Conservation (phyloP, 2,329 filamentous ascomycete species). For the Trichoderma breve region DNA sequence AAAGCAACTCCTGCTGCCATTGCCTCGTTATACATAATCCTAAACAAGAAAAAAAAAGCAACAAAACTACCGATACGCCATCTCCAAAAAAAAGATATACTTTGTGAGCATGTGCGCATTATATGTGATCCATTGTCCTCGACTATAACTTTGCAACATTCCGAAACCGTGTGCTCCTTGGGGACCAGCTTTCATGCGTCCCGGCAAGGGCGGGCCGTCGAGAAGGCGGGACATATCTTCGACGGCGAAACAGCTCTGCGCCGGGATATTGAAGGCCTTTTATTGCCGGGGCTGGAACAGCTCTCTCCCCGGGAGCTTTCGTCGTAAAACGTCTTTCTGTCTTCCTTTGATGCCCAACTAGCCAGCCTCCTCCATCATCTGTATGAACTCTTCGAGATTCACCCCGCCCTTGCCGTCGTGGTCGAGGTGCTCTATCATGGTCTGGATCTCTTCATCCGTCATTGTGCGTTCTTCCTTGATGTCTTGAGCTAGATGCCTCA, state of each 20-base stretch:
- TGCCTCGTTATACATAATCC: conserved; percentile 14
- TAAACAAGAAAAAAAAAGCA: conserved; percentile 1
- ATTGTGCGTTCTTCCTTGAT: conserved; percentile 76
- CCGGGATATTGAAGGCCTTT: neutral
- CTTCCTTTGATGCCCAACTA: neutral
- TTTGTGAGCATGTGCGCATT: conserved; percentile 7
- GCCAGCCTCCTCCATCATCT: conserved; percentile 52
- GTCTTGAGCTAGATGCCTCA: conserved; percentile 83
- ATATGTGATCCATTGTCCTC: conserved; percentile 11
- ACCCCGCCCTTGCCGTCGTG: conserved; percentile 85
- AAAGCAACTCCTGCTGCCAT: conserved; percentile 6
- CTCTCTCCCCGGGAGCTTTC: neutral
- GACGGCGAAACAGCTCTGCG: neutral
- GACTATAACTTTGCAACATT: neutral
- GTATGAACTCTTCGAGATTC: conserved; percentile 66
- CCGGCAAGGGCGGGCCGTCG: neutral
- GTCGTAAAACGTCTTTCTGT: neutral
- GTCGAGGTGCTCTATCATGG: conserved; percentile 99
- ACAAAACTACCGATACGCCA: conserved; percentile 13
- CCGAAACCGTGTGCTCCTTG: neutral
- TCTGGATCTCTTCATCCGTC: conserved; percentile 85
- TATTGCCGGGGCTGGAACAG: neutral
- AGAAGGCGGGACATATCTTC: neutral
- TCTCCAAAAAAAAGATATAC: conserved; percentile 10
- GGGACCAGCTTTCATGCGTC: neutral